These are phyloP conservation scores for Stagonosporopsis cucurbitacearum DNA, from an alignment of 2,329 filamentous ascomycete genomes.

Conservation along the genomic window DNA sequence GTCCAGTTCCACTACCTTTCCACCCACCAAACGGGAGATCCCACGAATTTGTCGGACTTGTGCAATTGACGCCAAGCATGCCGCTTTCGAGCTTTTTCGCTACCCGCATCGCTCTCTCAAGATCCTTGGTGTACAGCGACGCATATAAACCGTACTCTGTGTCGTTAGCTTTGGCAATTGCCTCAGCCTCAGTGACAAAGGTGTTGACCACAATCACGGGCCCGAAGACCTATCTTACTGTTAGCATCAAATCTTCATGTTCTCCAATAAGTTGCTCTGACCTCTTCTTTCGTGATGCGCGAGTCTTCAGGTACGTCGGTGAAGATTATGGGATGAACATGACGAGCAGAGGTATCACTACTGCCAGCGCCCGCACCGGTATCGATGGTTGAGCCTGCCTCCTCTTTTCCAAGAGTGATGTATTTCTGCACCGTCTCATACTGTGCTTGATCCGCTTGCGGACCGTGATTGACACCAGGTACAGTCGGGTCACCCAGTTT, in stretches of 20 bases:
- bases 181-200: constrained; percentile 47
- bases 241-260: neutral
- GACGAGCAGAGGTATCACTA: constrained; percentile 46
- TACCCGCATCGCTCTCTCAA: constrained; percentile 42
- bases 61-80: constrained; percentile 48
- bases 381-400: constrained; percentile 46
- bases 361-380: constrained; percentile 40
- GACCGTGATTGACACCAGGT: constrained; percentile 29
- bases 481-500: constrained; percentile 29
- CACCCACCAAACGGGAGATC: constrained; percentile 38
- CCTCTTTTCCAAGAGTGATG: constrained; percentile 50
- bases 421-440: constrained; percentile 32
- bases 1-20: constrained; percentile 36
- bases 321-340: constrained; percentile 57
- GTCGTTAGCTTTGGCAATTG: constrained; percentile 45
- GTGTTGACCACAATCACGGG: constrained; percentile 48
- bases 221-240: constrained; percentile 39
- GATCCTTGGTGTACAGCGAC: constrained; percentile 44
- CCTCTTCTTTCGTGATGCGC: constrained; percentile 44
- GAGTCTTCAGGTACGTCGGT: constrained; percentile 52
- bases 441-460: constrained; percentile 34
- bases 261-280: neutral
- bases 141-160: constrained; percentile 50
- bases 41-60: constrained; percentile 34
- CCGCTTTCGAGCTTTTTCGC: constrained; percentile 48